Conservation (phyloP, 345 rosid genomes). For the Lepidium aucheri region DNA sequence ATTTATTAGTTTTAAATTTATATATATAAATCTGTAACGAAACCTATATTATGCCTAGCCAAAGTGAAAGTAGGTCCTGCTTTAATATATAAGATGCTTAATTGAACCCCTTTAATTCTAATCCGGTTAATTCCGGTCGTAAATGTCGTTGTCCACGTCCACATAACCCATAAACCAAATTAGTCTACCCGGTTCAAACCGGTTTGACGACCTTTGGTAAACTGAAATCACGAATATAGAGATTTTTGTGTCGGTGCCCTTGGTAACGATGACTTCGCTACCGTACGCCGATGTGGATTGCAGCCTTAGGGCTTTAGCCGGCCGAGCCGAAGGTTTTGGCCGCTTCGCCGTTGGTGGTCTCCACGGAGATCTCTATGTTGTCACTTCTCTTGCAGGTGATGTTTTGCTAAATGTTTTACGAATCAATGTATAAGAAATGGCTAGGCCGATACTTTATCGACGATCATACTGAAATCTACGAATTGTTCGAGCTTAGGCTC, state of each 20-base stretch:
- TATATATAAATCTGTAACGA: no score
- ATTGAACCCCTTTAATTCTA: no score
- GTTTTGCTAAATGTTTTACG: neutral
- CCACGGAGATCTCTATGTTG: slow-evolving; percentile 49
- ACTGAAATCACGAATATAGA: neutral
- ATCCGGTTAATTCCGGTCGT: no score
- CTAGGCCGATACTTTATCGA: neutral
- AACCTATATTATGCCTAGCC: no score
- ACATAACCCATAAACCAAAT: neutral
- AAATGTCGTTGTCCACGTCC: neutral
- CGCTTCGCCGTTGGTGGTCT: slow-evolving; percentile 61
- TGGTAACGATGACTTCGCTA: slow-evolving; percentile 31
- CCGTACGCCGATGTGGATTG: slow-evolving; percentile 60
- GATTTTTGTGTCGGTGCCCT: neutral
- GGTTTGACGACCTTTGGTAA: neutral
- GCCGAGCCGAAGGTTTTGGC: slow-evolving; percentile 78
- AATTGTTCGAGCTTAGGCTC: neutral
- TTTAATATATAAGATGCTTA: no score
- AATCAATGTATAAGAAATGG: neutral
- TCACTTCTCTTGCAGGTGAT: slow-evolving; percentile 56
- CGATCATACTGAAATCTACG: neutral
- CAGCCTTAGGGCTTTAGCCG: slow-evolving; percentile 48
- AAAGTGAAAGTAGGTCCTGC: no score
- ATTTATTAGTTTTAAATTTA: no score
- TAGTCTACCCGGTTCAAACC: neutral